Percentiles rank a stretch among this genome's conserved stretches.
Conservation (phyloP, 2,329 filamentous ascomycete species). For the Cercospora sp. region DNA sequence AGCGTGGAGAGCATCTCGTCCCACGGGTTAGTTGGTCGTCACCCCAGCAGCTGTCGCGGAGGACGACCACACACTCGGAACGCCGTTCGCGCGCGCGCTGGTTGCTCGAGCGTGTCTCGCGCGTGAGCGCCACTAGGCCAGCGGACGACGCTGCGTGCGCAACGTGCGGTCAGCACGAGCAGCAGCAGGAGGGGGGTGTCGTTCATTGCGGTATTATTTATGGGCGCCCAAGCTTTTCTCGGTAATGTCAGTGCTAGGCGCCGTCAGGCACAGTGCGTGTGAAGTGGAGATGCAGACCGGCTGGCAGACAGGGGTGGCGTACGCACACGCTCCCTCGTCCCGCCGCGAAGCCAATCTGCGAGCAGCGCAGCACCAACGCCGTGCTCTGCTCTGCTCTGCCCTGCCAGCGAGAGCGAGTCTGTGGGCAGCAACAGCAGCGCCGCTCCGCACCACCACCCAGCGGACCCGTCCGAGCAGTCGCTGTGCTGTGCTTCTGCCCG, state of each 20-base stretch:
- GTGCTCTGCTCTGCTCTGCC: neutral
- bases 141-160: neutral
- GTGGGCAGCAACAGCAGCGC: neutral
- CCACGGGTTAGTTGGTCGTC: neutral
- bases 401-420: neutral
- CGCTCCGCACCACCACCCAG: neutral
- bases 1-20: neutral
- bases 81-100: neutral
- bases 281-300: slow-evolving; percentile 3
- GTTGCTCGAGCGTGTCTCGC: neutral
- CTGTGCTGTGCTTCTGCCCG: neutral
- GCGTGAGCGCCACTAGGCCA: neutral
- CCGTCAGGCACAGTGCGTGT: slow-evolving; percentile 5
- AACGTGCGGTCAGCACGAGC: neutral
- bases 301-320: slow-evolving; percentile 1
- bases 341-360: slow-evolving; percentile 4
- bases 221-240: slow-evolving; percentile 1
- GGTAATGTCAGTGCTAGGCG: neutral
- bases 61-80: neutral
- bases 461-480: neutral
- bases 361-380: neutral
- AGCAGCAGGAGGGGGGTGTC: neutral
- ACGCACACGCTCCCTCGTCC: slow-evolving; percentile 1
- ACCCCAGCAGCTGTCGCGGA: neutral
- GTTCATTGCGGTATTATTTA: neutral